A percentile compares a stretch with the other conserved stretches of the same genome.
These are phyloP conservation scores for Aspergillus steynii DNA, from an alignment of 495 filamentous ascomycete genomes.

Conservation along the genomic window DNA sequence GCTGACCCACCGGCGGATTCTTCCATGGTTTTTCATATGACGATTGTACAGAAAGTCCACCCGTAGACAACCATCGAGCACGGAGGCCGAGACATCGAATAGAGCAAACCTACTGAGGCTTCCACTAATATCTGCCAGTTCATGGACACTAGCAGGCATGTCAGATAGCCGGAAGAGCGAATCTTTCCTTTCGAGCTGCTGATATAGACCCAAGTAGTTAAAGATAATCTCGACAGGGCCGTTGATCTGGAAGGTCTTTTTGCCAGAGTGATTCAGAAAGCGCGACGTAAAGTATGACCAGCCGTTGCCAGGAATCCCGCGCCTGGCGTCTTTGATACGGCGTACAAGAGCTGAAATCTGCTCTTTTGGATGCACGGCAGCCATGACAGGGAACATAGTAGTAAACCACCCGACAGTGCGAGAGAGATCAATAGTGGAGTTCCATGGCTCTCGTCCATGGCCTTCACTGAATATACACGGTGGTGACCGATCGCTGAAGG, in stretches of 20 bases:
- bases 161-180: conserved; percentile 43
- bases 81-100: conserved; percentile 53
- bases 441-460: conserved; percentile 36
- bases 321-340: conserved; percentile 26
- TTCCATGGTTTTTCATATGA: conserved; percentile 47
- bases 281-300: conserved; percentile 30
- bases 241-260: neutral
- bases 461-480: conserved; percentile 38
- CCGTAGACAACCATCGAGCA: conserved; percentile 51
- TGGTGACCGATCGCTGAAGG: conserved; percentile 44
- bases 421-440: conserved; percentile 31
- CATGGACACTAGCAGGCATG: neutral
- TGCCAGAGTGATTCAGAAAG: conserved; percentile 10
- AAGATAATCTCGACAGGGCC: conserved; percentile 55
- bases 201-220: conserved; percentile 56
- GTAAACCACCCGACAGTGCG: conserved; percentile 51
- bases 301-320: conserved; percentile 28
- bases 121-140: conserved; percentile 41
- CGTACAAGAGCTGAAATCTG: conserved; percentile 11
- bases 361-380: neutral
- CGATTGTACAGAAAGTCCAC: conserved; percentile 54
- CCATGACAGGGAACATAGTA: conserved; percentile 36
- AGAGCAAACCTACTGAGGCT: conserved; percentile 51
- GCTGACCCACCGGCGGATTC: conserved; percentile 53
- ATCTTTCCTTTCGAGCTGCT: conserved; percentile 54